Evolutionary conservation across 768 basidiomycete genomes (phyloP).

Genomic region (Tylopilus sp.): DNA sequence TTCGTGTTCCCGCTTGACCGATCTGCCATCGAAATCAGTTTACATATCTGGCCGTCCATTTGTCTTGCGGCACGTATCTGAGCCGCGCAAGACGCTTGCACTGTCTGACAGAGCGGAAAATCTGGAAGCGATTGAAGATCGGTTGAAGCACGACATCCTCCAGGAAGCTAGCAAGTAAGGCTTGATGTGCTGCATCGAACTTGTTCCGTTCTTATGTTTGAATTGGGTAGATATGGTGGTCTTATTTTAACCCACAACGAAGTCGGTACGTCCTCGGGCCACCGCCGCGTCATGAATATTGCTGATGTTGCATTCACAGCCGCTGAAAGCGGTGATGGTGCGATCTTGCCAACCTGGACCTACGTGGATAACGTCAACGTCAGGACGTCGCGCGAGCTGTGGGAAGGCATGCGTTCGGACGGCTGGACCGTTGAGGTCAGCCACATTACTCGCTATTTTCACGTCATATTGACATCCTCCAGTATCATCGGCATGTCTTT

Average conservation of each 20-base stretch:
- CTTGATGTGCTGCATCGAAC: background rate
- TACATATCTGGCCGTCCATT: constrained; percentile 92
- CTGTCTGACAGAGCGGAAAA: constrained; percentile 94
- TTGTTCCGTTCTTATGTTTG: constrained; percentile 6
- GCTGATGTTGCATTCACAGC: constrained; percentile 29
- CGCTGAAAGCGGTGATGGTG: constrained; percentile 65
- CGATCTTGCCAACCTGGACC: constrained; percentile 92
- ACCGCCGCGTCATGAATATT: background rate
- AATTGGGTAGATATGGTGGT: constrained; percentile 68
- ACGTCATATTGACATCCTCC: constrained; percentile 13
- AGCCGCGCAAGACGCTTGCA: constrained; percentile 73
- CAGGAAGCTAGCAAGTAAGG: constrained; percentile 70
- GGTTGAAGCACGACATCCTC: constrained; percentile 89
- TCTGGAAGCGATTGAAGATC: constrained; percentile 85
- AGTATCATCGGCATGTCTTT: constrained; percentile 70
- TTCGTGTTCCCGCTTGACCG: background rate
- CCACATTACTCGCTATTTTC: background rate
- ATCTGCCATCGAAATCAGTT: constrained; percentile 35
- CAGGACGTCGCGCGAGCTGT: constrained; percentile 85
- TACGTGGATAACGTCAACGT: constrained; percentile 80
- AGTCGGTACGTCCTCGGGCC: constrained; percentile 48
- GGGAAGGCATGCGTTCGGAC: constrained; percentile 68
- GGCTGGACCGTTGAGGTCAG: constrained; percentile 91
- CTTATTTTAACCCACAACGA: constrained; percentile 93
- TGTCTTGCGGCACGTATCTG: constrained; percentile 83